These are phyloP conservation scores for Lobulomyces angularis DNA, from an alignment of 192 early-diverging fungal genomes.

Conservation along the genomic window DNA sequence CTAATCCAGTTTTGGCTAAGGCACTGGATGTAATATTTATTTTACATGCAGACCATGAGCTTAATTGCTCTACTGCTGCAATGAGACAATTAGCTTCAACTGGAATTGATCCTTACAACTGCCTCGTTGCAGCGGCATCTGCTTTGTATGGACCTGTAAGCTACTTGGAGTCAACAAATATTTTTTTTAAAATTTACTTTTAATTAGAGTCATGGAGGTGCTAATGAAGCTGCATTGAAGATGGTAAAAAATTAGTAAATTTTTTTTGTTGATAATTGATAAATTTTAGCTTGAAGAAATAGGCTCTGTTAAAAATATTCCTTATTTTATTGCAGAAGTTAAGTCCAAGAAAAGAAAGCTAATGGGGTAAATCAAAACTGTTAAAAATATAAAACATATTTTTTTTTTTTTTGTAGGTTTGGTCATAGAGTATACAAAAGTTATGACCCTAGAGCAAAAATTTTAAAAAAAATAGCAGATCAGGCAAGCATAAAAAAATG, in stretches of 20 bases:
- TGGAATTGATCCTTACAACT: conserved; percentile 19
- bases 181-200: no score
- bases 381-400: conserved; percentile 25
- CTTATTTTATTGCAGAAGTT: conserved; percentile 45
- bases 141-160: conserved; percentile 56
- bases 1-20: conserved; percentile 40
- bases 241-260: no score
- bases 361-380: no score
- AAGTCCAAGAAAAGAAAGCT: conserved; percentile 44
- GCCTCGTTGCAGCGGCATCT: conserved; percentile 43
- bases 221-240: conserved; percentile 34
- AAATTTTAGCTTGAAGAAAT: conserved; percentile 52
- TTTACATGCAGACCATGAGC: conserved; percentile 50
- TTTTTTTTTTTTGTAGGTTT: conserved; percentile 15
- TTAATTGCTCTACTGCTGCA: conserved; percentile 43
- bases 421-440: conserved; percentile 49
- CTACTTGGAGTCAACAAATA: no score
- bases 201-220: conserved; percentile 55
- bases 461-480: conserved; percentile 43
- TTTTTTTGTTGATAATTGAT: no score
- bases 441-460: conserved; percentile 53
- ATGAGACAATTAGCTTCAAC: conserved; percentile 54
- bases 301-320: conserved; percentile 40
- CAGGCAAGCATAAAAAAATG: no score
- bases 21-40: conserved; percentile 60